Base-by-base conservation (phyloP, 371 early-diverging fungal genomes). In the Lichtheimia ornata region DNA sequence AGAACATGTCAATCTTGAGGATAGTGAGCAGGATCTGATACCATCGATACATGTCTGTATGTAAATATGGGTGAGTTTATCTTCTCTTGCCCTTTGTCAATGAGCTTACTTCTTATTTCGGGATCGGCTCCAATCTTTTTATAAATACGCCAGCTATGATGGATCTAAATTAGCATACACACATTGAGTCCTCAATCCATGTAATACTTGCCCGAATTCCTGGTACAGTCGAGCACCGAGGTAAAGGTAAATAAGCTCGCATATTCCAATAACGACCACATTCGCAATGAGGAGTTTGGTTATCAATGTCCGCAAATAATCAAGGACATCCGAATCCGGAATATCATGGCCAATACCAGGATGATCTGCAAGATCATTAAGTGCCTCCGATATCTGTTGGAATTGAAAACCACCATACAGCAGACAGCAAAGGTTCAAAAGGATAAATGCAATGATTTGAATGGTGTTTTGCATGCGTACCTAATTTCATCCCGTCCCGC, bases 91-190 rank as follows among this genome's bases (percentile, higher is more conserved):
- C 11, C 6, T 9, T 44, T 25, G 15, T 42, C 53, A 63, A 88
- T 0, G 92, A 88, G 64, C 76, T 66, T 82, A 90, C 94, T 84
- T 73, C 92, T 80, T 72, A 94, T 93, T 56, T 81, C 79, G 42
- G 93, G 87, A 66, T 95, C 94, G 9, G 96, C 94, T 14, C 96
- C 96, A 65, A 96, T 92, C 70, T 89, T 84, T 71, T 94, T 94
- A 77, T 93, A 96, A 24, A 96, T 91, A 66, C 84, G 84, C 95
- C 95, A 96, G 17, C 78, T 77, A 56, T 0, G 51, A 55, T 93
- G 95, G 0, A 22, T 22, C 1, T 5, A 43, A 3, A 2, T 22
- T 22, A 22, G 6, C 15, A 41, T 56, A 22, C 56, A 45, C 18
- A 62, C 11, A 22, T 24, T 4, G 5, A 12, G 17, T 20, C n/a